Evolutionary conservation across 2,329 filamentous ascomycete genomes (phyloP).

Genomic region (Teratosphaeria nubilosa): DNA sequence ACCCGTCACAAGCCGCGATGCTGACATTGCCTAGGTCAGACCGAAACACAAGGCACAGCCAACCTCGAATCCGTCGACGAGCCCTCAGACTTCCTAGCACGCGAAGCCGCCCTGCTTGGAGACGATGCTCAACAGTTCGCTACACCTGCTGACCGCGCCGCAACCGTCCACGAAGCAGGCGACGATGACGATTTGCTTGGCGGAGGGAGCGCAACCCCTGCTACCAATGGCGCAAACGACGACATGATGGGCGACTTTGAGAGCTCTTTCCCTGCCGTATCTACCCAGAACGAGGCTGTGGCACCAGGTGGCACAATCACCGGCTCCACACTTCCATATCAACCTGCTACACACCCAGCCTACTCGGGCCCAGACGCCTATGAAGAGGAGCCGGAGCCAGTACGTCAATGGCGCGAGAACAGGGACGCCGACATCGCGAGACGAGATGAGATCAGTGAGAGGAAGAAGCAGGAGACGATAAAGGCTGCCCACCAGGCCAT

Average conservation of each 20-base stretch:
- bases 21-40: constrained; percentile 51
- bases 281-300: constrained; percentile 60
- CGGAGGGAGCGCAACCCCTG: constrained; percentile 37
- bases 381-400: constrained; percentile 80
- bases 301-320: constrained; percentile 73
- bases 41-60: constrained; percentile 47
- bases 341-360: constrained; percentile 25
- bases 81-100: constrained; percentile 75
- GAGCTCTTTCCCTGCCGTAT: constrained; percentile 81
- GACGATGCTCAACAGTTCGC: constrained; percentile 90
- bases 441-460: constrained; percentile 71
- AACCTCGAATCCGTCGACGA: constrained; percentile 45
- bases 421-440: constrained; percentile 74
- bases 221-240: constrained; percentile 16
- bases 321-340: constrained; percentile 51
- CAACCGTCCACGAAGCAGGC: constrained; percentile 49
- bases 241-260: constrained; percentile 56
- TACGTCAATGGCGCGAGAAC: constrained; percentile 83
- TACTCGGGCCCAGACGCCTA: constrained; percentile 38
- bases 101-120: constrained; percentile 81
- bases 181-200: constrained; percentile 56
- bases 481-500: constrained; percentile 88
- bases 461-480: constrained; percentile 75
- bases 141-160: constrained; percentile 59
- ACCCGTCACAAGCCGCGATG: too few relatives aligned